Evolutionary conservation across 176 grass and related monocot genomes (phyloP), one percentile per base, ranked within the genome.

Genomic region (Cymbopogon citratus): DNA sequence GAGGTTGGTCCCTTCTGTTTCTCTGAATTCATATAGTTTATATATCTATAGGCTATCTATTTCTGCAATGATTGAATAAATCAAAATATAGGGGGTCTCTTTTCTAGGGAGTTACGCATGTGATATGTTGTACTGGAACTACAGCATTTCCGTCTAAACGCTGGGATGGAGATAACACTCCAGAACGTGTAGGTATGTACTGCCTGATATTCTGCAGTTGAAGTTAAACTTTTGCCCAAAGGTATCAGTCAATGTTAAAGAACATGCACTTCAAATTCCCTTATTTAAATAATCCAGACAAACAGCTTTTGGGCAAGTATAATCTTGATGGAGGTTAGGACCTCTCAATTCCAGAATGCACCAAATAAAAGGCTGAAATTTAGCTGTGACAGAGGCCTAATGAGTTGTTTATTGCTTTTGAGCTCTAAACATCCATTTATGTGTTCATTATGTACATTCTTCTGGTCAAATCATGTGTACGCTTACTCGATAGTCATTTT

Each of bases 91-190:
- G 88, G 89, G 89, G 81, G 18, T 87, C 71, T 89, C 87, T 85
- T 94, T 93, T 94, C 86, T 90, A 98, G 95, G 95, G 95, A 91
- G 95, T 94, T 75, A 94, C 95, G 3, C 92, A 98, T 84, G 90
- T 93, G 63, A 93, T 98, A 70, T 98, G 95, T 83, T 93, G 86
- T 71, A 98, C 92, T 84, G 92, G 95, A 80, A 98, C 92, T 78
- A 98, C 95, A 57, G 92, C 95, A 87, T 98, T 98, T 80, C 95
- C 95, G n/a, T 98, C 95, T 46, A 98, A 85, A 69, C 92, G 95
- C 26, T 98, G 95, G 95, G 88, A 92, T 69, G 95, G 95, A 45
- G 92, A 98, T 83, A 98, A 98, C 59, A 98, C 95, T 43, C 92
- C 95, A 71, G 92, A 98, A 91, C 86, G 79, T 87, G 81, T 98